A percentile compares a stretch with the other conserved stretches of the same genome.
Evolutionary conservation across 1,284 basidiomycete genomes (phyloP).

Genomic region (Trichosporon faecale): DNA sequence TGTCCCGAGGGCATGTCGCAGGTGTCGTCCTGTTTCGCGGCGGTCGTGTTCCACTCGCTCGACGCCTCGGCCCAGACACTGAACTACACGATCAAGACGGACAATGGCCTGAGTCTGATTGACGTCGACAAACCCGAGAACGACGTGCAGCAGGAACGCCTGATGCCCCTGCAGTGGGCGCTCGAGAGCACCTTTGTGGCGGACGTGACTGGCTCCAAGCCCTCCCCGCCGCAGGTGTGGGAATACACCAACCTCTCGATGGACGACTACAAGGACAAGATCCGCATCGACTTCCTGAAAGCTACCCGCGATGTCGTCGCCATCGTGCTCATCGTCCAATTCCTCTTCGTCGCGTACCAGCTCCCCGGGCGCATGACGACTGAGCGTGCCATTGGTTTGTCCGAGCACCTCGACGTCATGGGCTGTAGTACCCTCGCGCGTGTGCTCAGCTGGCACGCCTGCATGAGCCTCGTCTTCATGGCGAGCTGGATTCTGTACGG

Average conservation of each 20-base stretch:
- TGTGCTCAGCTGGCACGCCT: slow-evolving; percentile 65
- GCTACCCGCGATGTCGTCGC: slow-evolving; percentile 63
- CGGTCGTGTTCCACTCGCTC: slow-evolving; percentile 63
- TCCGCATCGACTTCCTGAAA: slow-evolving; percentile 61
- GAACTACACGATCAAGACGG: slow-evolving; percentile 69
- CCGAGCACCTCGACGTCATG: slow-evolving; percentile 69
- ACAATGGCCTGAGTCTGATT: slow-evolving; percentile 63
- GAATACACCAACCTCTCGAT: slow-evolving; percentile 68
- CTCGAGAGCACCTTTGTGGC: slow-evolving; percentile 71
- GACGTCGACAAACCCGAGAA: slow-evolving; percentile 64
- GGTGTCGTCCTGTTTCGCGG: slow-evolving; percentile 68
- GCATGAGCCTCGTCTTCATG: slow-evolving; percentile 59
- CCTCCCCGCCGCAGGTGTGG: slow-evolving; percentile 63
- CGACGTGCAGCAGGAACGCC: slow-evolving; percentile 63
- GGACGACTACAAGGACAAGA: slow-evolving; percentile 58
- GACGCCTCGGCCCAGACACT: slow-evolving; percentile 49
- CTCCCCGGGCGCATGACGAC: slow-evolving; percentile 65
- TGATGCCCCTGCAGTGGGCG: slow-evolving; percentile 72
- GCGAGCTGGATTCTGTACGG: slow-evolving; percentile 66
- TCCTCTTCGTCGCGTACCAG: slow-evolving; percentile 67
- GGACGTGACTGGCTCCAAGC: slow-evolving; percentile 58
- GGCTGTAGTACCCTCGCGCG: slow-evolving; percentile 66
- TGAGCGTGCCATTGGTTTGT: slow-evolving; percentile 62
- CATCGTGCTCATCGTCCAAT: slow-evolving; percentile 64
- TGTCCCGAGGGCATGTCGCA: slow-evolving; percentile 73